phyloP scores from a whole-genome alignment of 2,329 filamentous ascomycete genomes.

The Rhinocladiella mackenziei region DNA sequence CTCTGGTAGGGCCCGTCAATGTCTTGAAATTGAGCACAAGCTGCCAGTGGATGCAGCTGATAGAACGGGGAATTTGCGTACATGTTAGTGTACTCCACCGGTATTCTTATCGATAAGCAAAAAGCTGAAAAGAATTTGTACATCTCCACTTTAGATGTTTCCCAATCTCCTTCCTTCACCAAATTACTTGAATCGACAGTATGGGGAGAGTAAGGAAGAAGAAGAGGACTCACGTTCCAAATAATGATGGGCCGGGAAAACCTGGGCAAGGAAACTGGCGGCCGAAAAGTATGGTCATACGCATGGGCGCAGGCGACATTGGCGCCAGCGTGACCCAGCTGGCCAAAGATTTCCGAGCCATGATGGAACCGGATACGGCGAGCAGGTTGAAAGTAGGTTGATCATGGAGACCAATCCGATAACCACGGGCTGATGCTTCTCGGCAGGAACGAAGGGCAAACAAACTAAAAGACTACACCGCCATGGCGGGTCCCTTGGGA shows the following conservation, averaged over 20 bases:
- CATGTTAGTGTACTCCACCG: too few species aligned
- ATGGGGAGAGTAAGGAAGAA: slow-evolving; percentile 83
- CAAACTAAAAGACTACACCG: slow-evolving; percentile 82
- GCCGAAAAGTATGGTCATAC: slow-evolving; percentile 97
- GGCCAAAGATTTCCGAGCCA: slow-evolving; percentile 80
- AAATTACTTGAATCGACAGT: neutral
- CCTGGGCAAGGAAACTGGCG: slow-evolving; percentile 61
- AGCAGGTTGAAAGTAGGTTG: slow-evolving; percentile 65
- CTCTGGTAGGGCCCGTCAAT: too few species aligned
- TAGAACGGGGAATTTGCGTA: too few species aligned
- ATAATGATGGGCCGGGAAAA: slow-evolving; percentile 57
- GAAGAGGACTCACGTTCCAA: slow-evolving; percentile 79
- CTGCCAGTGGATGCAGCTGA: too few species aligned
- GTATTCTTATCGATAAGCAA: slow-evolving; percentile 14
- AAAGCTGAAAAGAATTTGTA: slow-evolving; percentile 3
- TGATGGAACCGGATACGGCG: slow-evolving; percentile 96
- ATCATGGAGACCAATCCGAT: neutral
- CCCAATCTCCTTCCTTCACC: neutral
- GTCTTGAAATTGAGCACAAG: too few species aligned
- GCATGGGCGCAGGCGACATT: slow-evolving; percentile 89
- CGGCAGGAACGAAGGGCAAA: slow-evolving; percentile 74
- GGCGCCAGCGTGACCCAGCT: slow-evolving; percentile 87
- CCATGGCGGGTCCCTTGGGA: slow-evolving; percentile 91
- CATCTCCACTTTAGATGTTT: neutral
- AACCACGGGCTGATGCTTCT: slow-evolving; percentile 4